Percentiles rank a stretch among this genome's conserved stretches.
Evolutionary conservation across 345 rosid species (phyloP).

Genomic region (Toxicodendron radicans): DNA sequence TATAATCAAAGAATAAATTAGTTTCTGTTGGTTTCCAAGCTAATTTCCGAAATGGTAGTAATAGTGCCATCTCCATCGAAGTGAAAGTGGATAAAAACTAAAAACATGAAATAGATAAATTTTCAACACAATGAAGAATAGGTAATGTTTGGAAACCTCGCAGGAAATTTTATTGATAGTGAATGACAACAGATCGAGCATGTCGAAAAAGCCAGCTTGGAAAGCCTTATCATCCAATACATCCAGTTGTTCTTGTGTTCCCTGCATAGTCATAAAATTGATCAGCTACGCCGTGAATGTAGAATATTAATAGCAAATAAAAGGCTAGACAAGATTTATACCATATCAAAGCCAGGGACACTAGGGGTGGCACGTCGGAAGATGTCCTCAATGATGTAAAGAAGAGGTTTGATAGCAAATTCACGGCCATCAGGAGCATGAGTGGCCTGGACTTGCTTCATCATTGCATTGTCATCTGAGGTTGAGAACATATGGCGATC

Average conservation of each 20-base stretch:
- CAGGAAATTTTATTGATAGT: slow-evolving; percentile 52
- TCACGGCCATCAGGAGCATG: slow-evolving; percentile 59
- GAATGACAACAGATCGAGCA: slow-evolving; percentile 40
- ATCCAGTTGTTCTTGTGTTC: slow-evolving; percentile 23
- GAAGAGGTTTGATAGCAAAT: slow-evolving; percentile 40
- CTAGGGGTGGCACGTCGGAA: slow-evolving; percentile 37
- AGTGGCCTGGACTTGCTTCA: slow-evolving; percentile 58
- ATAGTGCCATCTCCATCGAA: no score
- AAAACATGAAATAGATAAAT: background rate
- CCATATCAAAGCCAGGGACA: slow-evolving; percentile 2
- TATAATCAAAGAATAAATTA: background rate
- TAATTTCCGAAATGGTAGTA: no score
- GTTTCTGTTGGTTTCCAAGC: no score
- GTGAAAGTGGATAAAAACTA: background rate
- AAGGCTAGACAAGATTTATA: background rate
- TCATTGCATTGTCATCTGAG: slow-evolving; percentile 53
- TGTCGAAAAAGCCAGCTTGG: slow-evolving; percentile 34
- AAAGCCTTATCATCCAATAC: slow-evolving; percentile 37
- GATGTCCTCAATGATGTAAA: slow-evolving; percentile 49
- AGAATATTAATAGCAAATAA: background rate
- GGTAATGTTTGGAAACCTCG: slow-evolving; percentile 40
- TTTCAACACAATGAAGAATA: no score
- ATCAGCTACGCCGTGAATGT: background rate
- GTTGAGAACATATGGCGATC: slow-evolving; percentile 37
- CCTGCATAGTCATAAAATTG: slow-evolving; percentile 27